phyloP scores from a whole-genome alignment of 2,329 filamentous ascomycete species.

The Xylaria sp. region DNA sequence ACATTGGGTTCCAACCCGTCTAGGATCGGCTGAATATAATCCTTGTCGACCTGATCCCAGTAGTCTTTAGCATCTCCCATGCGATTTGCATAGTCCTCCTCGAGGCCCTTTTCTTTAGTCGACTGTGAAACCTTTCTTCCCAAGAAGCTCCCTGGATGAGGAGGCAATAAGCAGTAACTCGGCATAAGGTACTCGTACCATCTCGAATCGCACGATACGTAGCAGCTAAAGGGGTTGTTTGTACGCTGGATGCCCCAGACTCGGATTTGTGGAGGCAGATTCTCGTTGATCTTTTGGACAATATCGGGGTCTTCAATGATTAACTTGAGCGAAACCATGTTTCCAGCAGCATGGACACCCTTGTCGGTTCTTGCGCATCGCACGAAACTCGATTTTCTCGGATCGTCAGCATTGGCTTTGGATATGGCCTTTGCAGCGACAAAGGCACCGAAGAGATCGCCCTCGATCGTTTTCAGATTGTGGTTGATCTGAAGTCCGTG shows the following conservation, averaged over 20 bases:
- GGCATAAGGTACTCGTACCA: conserved; percentile 99
- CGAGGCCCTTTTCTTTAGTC: conserved; percentile 76
- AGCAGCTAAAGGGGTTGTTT: conserved; percentile 91
- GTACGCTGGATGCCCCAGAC: conserved; percentile 94
- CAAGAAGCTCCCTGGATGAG: conserved; percentile 87
- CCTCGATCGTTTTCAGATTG: conserved; percentile 91
- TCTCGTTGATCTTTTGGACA: conserved; percentile 88
- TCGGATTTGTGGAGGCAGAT: conserved; percentile 87
- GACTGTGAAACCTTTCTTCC: conserved; percentile 84
- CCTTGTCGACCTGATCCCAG: conserved; percentile 85
- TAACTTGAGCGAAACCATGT: conserved; percentile 93
- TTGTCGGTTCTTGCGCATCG: conserved; percentile 97
- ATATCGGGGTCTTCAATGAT: conserved; percentile 93
- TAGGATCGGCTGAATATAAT: conserved; percentile 77
- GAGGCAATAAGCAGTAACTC: conserved; percentile 90
- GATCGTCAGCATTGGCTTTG: conserved; percentile 95
- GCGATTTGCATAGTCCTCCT: conserved; percentile 73
- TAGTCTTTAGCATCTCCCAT: conserved; percentile 83
- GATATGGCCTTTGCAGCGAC: conserved; percentile 92
- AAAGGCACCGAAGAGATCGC: conserved; percentile 92
- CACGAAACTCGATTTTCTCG: conserved; percentile 93
- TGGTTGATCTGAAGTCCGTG: conserved; percentile 93
- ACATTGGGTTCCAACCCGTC: conserved; percentile 71
- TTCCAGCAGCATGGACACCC: conserved; percentile 94
- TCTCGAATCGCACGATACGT: conserved; percentile 91